phyloP scores from a whole-genome alignment of 495 filamentous ascomycete species.

The Pseudoneurospora amorphoporcata region DNA sequence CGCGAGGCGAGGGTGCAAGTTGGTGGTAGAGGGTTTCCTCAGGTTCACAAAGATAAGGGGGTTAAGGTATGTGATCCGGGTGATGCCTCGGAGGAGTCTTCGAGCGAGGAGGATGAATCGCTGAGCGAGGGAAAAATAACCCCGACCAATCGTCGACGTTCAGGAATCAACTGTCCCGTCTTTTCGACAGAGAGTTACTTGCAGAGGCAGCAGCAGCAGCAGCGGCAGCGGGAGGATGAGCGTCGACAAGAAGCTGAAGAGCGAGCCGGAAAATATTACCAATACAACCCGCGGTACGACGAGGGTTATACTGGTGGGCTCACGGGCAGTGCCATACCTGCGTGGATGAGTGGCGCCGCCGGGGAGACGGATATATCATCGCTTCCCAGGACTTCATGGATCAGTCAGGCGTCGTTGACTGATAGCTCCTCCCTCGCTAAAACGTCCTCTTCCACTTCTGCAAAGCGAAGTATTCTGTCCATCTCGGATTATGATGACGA shows the following conservation, averaged over 20 bases:
- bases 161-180: background rate
- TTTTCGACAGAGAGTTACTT: background rate
- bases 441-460: background rate
- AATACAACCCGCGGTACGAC: background rate
- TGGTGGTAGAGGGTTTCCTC: background rate
- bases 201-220: background rate
- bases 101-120: background rate
- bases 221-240: background rate
- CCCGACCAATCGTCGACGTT: background rate
- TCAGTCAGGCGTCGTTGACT: background rate
- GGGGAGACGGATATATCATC: background rate
- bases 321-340: background rate
- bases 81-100: background rate
- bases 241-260: background rate
- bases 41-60: background rate
- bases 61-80: background rate
- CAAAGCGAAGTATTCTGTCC: background rate
- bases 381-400: background rate
- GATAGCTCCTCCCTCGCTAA: background rate
- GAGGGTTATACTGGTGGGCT: background rate
- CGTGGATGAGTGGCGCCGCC: background rate
- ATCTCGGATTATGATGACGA: background rate
- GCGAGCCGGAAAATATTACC: background rate
- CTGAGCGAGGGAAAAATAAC: background rate
- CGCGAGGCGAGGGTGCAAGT: background rate